Base-by-base conservation (phyloP, 139 green algal genomes). In the Chlorella sp. region DNA sequence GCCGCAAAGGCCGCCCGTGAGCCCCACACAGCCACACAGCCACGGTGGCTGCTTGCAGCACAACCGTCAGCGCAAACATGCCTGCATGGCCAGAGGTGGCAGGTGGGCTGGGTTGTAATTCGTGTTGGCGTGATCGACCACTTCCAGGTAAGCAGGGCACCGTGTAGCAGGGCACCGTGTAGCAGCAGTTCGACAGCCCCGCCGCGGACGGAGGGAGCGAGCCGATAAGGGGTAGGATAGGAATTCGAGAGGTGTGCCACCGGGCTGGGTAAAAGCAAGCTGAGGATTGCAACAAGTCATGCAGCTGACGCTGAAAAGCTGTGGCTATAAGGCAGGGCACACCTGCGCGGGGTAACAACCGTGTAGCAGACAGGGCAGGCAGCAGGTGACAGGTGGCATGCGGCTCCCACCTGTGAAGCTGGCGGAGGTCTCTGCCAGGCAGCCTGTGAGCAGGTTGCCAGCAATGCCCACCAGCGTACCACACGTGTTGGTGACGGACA, bases 401-500 rank as follows among this genome's bases (percentile, higher is more conserved):
- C 32, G 37, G 7, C 73, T 60, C 82, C 34, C n/a, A 57, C 30
- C 82, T 14, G 64, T 30, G 42, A 88, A 93, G 3, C 91, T 86
- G 16, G 34, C 37, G 16, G 39, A 24, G 1, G 60, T 57, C 7
- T 57, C 89, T 26, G 85, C 91, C 61, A 96, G 86, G 26, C 73
- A 61, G 9, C 95, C 95, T 2, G 95, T 95, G 18, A 88, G 48
- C 60, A 97, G n/a, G 89, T 95, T 97, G 73, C 91, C 95, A 0
- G 87, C 79, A 75, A 97, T 96, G 11, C 96, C 96, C 18, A 90
- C 90, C 32, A 91, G 22, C 7, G 94, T 96, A 84, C 89, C 90
- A 66, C 90, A 95, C n/a, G 84, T 96, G 91, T 97, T 97, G 60
- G 95, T 97, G n/a, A 96, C 64, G 66, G 93, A 94, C 34, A 96